Conservation (phyloP, 2,329 filamentous ascomycete genomes). For the Aspergillus alliaceus region DNA sequence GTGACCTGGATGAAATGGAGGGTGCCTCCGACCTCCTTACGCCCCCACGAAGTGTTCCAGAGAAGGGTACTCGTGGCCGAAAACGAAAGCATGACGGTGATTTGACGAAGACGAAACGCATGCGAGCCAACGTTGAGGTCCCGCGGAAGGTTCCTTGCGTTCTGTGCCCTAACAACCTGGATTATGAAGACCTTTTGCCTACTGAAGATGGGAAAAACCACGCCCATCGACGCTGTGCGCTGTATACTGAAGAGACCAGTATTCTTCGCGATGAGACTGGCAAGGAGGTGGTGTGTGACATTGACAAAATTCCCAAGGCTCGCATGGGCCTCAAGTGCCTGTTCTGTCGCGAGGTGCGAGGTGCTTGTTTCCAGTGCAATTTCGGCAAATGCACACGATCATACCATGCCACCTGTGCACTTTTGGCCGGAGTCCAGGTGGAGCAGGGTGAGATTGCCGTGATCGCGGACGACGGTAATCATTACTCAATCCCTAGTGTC, state of each 20-base stretch:
- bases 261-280: conserved; percentile 69
- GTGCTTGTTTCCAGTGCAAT: conserved; percentile 96
- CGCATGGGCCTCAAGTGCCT: conserved; percentile 90
- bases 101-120: conserved; percentile 70
- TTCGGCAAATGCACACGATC: conserved; percentile 90
- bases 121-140: conserved; percentile 70
- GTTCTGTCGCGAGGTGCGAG: conserved; percentile 89
- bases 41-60: conserved; percentile 71
- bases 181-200: conserved; percentile 75
- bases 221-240: conserved; percentile 83
- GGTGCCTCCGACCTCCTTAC: conserved; percentile 71
- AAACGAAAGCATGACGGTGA: conserved; percentile 68
- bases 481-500: conserved; percentile 88
- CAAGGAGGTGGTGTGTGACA: conserved; percentile 73
- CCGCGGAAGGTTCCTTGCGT: conserved; percentile 78
- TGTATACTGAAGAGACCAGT: conserved; percentile 89
- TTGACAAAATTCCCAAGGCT: conserved; percentile 79
- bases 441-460: conserved; percentile 84
- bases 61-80: conserved; percentile 61
- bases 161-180: conserved; percentile 87
- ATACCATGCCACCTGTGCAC: conserved; percentile 93
- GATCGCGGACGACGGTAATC: conserved; percentile 84
- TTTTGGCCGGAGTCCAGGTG: conserved; percentile 86
- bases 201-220: conserved; percentile 80
- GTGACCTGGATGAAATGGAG: conserved; percentile 64